These are phyloP conservation scores for Sphenostylis stenocarpa DNA, from an alignment of 306 rosid species.

Conservation along the genomic window DNA sequence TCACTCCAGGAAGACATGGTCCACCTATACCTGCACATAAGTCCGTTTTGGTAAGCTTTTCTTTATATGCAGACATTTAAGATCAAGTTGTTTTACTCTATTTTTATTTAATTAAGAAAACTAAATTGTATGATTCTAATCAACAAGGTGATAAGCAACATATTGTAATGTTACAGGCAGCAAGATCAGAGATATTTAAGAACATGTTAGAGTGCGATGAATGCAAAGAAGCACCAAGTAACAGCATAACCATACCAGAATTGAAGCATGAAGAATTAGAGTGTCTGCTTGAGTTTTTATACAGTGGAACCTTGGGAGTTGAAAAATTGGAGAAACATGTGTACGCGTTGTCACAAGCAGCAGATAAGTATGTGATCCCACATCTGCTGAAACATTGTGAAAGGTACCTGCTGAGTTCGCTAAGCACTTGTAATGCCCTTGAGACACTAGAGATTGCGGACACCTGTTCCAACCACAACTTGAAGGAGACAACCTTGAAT, in stretches of 20 bases:
- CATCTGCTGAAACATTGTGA: slow-evolving; percentile 66
- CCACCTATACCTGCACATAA: slow-evolving; percentile 72
- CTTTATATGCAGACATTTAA: no score
- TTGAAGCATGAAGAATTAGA: slow-evolving; percentile 61
- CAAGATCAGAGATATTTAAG: slow-evolving; percentile 75
- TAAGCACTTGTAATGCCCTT: slow-evolving; percentile 54
- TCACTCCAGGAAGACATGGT: slow-evolving; percentile 51
- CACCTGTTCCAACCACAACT: slow-evolving; percentile 43
- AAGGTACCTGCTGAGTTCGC: slow-evolving; percentile 43
- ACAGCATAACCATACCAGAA: slow-evolving; percentile 54
- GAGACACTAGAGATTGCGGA: slow-evolving; percentile 68
- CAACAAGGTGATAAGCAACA: neutral
- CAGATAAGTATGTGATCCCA: slow-evolving; percentile 72
- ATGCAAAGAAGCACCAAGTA: slow-evolving; percentile 59
- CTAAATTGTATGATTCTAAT: neutral
- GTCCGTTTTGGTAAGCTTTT: slow-evolving; percentile 39
- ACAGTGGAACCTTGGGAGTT: slow-evolving; percentile 49
- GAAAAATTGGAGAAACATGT: slow-evolving; percentile 63
- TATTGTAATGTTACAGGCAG: slow-evolving; percentile 45
- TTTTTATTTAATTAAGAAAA: neutral
- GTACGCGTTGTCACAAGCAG: slow-evolving; percentile 62
- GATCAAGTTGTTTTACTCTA: no score
- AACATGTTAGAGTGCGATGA: slow-evolving; percentile 71
- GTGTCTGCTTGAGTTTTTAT: slow-evolving; percentile 67
- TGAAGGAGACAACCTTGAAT: slow-evolving; percentile 59